Conservation (phyloP, 306 rosid genomes). For the Inga leiocalycina region DNA sequence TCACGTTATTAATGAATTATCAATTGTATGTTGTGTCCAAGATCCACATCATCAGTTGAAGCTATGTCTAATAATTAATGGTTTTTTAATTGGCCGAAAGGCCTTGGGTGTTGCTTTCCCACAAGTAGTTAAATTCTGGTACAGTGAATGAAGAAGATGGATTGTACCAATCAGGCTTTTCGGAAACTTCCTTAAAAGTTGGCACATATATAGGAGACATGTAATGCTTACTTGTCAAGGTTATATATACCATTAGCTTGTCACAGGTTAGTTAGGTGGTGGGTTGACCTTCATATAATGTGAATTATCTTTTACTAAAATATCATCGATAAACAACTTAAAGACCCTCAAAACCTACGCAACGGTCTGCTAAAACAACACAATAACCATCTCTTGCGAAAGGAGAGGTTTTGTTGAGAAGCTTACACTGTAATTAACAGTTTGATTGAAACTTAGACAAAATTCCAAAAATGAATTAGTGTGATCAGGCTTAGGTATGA, state of each 20-base stretch:
- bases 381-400: too few relatives aligned
- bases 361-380: too few relatives aligned
- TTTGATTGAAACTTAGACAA: too few relatives aligned
- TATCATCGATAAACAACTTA: too few relatives aligned
- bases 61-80: not conserved
- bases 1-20: too few relatives aligned
- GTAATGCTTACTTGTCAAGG: not conserved
- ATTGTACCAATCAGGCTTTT: not conserved
- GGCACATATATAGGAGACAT: not conserved
- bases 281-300: not conserved
- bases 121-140: not conserved
- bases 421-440: too few relatives aligned
- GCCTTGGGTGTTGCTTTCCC: not conserved
- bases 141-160: not conserved
- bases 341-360: too few relatives aligned
- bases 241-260: not conserved
- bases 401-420: too few relatives aligned
- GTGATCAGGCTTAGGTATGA: too few relatives aligned
- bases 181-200: not conserved
- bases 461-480: too few relatives aligned
- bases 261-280: not conserved
- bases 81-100: not conserved
- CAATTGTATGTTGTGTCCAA: too few relatives aligned
- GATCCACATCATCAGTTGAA: not conserved
- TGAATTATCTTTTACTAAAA: too few relatives aligned